Conservation (phyloP, 2,329 filamentous ascomycete species). For the Fusarium coffeatum region DNA sequence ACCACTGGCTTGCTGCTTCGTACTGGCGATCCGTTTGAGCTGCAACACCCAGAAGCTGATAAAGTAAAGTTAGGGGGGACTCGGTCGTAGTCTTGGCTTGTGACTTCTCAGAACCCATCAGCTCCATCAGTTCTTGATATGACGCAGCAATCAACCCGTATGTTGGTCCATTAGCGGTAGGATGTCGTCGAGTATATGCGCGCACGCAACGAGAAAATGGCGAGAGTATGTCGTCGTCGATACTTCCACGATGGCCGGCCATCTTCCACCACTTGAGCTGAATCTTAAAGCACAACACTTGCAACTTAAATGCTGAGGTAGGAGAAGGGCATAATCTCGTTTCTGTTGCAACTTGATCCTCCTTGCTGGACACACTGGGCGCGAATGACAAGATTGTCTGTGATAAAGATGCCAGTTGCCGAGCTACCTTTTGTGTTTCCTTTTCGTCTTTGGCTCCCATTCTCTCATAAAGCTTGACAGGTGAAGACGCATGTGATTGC, state of each 20-base stretch:
- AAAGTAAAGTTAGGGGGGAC: conserved; percentile 60
- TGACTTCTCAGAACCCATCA: conserved; percentile 52
- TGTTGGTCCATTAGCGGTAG: conserved; percentile 53
- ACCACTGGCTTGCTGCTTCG: conserved; percentile 67
- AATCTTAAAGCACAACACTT: conserved; percentile 70
- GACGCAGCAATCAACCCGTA: conserved; percentile 51
- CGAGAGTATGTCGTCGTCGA: conserved; percentile 72
- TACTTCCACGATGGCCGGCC: conserved; percentile 67
- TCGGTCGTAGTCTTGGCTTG: conserved; percentile 53
- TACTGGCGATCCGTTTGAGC: conserved; percentile 59
- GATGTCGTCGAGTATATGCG: conserved; percentile 68
- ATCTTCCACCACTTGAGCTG: conserved; percentile 75
- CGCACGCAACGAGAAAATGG: conserved; percentile 72
- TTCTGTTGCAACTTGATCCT: conserved; percentile 68
- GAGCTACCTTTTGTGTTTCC: conserved; percentile 67
- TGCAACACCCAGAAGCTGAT: conserved; percentile 64
- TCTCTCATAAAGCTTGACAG: conserved; percentile 65
- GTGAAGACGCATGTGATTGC: conserved; percentile 66
- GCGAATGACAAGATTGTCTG: conserved; percentile 73
- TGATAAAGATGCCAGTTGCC: conserved; percentile 74
- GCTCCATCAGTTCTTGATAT: conserved; percentile 49
- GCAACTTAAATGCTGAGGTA: conserved; percentile 69
- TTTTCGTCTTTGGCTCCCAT: conserved; percentile 57
- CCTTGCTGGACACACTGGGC: conserved; percentile 72
- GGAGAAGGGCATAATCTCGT: conserved; percentile 67